Conservation (phyloP, 2,329 filamentous ascomycete genomes). For the Nemania diffusa region DNA sequence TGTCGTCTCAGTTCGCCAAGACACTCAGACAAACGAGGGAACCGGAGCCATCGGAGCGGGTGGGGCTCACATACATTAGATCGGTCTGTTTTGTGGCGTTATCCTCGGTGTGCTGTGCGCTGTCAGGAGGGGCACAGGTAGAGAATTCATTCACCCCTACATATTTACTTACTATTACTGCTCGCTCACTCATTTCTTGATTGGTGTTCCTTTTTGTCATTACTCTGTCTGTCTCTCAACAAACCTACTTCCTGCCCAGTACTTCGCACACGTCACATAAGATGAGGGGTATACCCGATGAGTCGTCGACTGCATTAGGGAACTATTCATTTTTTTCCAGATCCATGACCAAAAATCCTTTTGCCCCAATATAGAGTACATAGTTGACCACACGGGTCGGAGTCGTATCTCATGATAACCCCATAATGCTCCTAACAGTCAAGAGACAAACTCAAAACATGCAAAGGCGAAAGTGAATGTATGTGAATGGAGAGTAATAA, state of each 20-base stretch:
- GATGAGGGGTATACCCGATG: not conserved
- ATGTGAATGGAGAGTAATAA: not conserved
- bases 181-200: not conserved
- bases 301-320: not conserved
- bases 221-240: not conserved
- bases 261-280: not conserved
- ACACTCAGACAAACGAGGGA: not conserved
- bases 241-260: not conserved
- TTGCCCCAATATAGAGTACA: constrained; percentile 21
- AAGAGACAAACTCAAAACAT: constrained; percentile 16
- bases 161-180: not conserved
- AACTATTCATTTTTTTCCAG: not conserved
- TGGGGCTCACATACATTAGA: constrained; percentile 1
- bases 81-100: not conserved
- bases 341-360: constrained; percentile 4
- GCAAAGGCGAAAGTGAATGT: constrained; percentile 15
- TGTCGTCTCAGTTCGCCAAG: not conserved
- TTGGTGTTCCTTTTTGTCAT: not conserved
- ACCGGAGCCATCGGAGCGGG: too few species aligned
- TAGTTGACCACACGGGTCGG: constrained; percentile 16
- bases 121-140: not conserved
- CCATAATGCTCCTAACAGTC: constrained; percentile 19
- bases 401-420: constrained; percentile 35
- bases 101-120: not conserved
- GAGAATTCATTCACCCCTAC: not conserved